These are phyloP conservation scores for Monosporozyma aquatica DNA, from an alignment of 805 yeast genomes.

Conservation along the genomic window DNA sequence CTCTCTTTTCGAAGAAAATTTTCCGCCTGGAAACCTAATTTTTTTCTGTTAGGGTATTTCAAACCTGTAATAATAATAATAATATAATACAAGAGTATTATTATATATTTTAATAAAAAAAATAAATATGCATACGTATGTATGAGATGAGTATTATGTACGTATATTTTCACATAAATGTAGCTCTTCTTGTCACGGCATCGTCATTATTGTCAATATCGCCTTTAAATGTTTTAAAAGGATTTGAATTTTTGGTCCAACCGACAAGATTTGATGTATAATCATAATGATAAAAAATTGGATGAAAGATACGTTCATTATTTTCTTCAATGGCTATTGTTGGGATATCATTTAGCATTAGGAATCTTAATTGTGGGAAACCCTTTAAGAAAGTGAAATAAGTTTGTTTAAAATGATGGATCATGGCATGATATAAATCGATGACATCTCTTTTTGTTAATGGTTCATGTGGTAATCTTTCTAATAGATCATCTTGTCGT, in stretches of 20 bases:
- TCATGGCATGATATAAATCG: slow-evolving; percentile 30
- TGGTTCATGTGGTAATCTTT: slow-evolving; percentile 24
- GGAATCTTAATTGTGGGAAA: slow-evolving; percentile 30
- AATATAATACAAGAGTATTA: too few relatives aligned
- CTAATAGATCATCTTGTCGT: slow-evolving; percentile 9
- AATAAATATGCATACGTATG: too few relatives aligned
- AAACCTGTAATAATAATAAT: too few relatives aligned
- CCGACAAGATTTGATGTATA: slow-evolving; percentile 28
- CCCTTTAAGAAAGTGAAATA: slow-evolving; percentile 29
- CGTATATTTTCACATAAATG: slow-evolving; percentile 7
- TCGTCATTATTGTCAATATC: slow-evolving; percentile 7
- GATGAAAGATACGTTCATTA: slow-evolving; percentile 27
- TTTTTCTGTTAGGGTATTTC: too few relatives aligned
- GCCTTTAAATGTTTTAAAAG: slow-evolving; percentile 8
- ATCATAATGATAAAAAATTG: slow-evolving; percentile 30
- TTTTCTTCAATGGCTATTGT: slow-evolving; percentile 26
- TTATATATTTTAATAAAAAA: too few relatives aligned
- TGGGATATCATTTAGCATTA: slow-evolving; percentile 35
- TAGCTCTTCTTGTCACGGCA: slow-evolving; percentile 18
- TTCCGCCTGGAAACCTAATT: too few relatives aligned
- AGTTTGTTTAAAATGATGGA: slow-evolving; percentile 32
- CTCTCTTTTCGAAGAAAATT: too few relatives aligned
- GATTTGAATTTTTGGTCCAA: slow-evolving; percentile 18
- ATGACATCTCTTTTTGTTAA: slow-evolving; percentile 29
- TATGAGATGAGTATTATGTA: neutral